phyloP scores from a whole-genome alignment of 352 stramenopile species.

The Phytophthora sp. region DNA sequence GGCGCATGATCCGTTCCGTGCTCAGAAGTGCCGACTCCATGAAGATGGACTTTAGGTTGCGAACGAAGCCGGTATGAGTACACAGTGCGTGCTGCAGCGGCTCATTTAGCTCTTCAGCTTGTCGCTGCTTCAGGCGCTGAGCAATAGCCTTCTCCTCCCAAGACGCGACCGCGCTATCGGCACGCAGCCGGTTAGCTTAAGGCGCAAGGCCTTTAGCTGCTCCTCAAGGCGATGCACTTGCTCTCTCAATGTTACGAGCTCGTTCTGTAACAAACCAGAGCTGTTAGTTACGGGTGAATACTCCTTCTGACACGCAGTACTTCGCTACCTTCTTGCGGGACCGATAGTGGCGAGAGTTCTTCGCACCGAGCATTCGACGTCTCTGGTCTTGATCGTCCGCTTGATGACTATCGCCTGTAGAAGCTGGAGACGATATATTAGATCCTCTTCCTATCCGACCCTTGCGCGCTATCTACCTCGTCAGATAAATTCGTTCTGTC shows the following conservation, averaged over 20 bases:
- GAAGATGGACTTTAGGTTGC: conserved; percentile 34
- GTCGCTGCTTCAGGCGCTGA: conserved; percentile 29
- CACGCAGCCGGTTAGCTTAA: conserved; percentile 20
- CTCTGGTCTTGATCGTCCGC: conserved; percentile 32
- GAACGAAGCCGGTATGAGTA: conserved; percentile 16
- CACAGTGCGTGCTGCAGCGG: conserved; percentile 33
- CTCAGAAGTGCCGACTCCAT: conserved; percentile 26
- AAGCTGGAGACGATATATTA: conserved; percentile 5
- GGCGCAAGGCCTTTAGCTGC: conserved; percentile 30
- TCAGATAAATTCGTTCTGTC: background rate
- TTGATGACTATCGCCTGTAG: background rate
- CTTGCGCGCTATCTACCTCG: background rate
- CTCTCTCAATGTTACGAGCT: conserved; percentile 26
- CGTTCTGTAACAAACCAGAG: conserved; percentile 20
- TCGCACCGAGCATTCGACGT: conserved; percentile 39
- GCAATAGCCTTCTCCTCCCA: conserved; percentile 40
- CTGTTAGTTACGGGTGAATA: background rate
- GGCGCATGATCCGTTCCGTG: conserved; percentile 44
- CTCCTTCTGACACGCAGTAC: background rate
- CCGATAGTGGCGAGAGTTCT: conserved; percentile 49
- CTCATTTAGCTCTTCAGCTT: conserved; percentile 29
- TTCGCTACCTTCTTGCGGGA: conserved; percentile 45
- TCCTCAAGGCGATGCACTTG: conserved; percentile 29
- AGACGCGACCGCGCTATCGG: conserved; percentile 25
- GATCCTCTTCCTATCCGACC: conserved; percentile 2